phyloP scores from a whole-genome alignment of 2,329 filamentous ascomycete species.

The Pseudocercospora crystallina region DNA sequence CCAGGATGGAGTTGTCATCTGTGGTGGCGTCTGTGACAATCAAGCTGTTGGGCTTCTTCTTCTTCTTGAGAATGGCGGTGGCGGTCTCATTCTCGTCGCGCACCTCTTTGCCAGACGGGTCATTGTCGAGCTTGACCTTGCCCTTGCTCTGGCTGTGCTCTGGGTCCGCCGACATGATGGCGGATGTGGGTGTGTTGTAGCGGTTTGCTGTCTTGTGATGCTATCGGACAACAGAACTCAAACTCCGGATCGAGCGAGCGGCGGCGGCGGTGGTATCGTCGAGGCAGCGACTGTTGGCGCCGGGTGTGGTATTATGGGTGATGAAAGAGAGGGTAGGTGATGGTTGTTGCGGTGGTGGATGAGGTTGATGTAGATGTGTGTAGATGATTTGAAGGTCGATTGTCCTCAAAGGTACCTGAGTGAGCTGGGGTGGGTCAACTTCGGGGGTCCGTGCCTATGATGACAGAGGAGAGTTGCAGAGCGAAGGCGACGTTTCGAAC shows the following conservation, averaged over 20 bases:
- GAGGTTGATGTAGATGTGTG: background rate
- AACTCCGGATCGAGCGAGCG: conserved; percentile 6
- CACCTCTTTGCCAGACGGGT: conserved; percentile 37
- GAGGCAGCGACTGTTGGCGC: conserved; percentile 1
- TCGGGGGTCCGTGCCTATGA: too few species aligned
- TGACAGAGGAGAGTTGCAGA: too few species aligned
- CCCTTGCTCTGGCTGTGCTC: conserved; percentile 44
- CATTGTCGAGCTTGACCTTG: conserved; percentile 48
- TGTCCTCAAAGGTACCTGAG: too few species aligned
- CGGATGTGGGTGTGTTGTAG: conserved; percentile 4
- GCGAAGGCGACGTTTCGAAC: too few species aligned
- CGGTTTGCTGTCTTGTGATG: conserved; percentile 13
- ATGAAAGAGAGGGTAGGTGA: background rate
- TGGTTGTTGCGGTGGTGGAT: conserved; percentile 3
- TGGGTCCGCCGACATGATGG: conserved; percentile 52
- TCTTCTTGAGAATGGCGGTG: conserved; percentile 98
- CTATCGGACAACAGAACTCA: conserved; percentile 12
- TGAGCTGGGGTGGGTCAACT: too few species aligned
- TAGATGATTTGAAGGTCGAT: background rate
- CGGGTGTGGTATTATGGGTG: conserved; percentile 5
- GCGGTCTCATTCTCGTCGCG: conserved; percentile 80
- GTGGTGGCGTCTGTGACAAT: conserved; percentile 98
- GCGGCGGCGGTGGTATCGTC: conserved; percentile 5
- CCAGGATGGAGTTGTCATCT: conserved; percentile 99
- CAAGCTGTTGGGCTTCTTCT: conserved; percentile 99